Percentiles rank a stretch among this genome's conserved stretches.
Conservation (phyloP, 2,329 filamentous ascomycete species). For the Rhynchosporium agropyri region DNA sequence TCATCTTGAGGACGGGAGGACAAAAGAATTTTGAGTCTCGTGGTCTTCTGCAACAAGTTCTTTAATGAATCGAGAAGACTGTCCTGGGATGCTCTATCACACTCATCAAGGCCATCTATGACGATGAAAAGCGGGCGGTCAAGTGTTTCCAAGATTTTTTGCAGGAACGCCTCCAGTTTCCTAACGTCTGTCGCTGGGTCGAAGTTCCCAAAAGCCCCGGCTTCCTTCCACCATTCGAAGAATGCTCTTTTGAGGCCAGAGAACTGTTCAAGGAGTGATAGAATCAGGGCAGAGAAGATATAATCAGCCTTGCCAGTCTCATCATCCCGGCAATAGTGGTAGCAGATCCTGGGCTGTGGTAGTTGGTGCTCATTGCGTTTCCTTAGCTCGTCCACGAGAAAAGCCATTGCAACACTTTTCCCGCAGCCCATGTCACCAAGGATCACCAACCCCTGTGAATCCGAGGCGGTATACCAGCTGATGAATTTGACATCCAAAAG, state of each 20-base stretch:
- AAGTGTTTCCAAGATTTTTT: conserved; percentile 1
- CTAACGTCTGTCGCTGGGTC: conserved; percentile 7
- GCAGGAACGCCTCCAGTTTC: conserved; percentile 5
- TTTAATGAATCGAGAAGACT: conserved; percentile 2
- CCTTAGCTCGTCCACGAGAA: conserved; percentile 11
- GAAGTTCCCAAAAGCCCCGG: conserved; percentile 6
- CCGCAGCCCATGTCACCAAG: conserved; percentile 10
- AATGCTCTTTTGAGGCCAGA: conserved; percentile 11
- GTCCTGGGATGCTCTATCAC: conserved; percentile 2
- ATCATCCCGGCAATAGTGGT: conserved; percentile 13
- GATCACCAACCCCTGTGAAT: conserved; percentile 9
- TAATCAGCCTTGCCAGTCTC: conserved; percentile 10
- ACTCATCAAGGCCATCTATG: conserved; percentile 10
- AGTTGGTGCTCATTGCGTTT: conserved; percentile 8
- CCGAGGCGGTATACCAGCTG: conserved; percentile 9
- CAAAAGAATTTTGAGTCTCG: conserved; percentile 7
- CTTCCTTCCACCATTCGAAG: conserved; percentile 7
- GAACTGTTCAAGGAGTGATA: conserved; percentile 9
- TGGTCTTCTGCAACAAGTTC: conserved; percentile 1
- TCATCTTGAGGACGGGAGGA: conserved; percentile 9
- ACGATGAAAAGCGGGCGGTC: conserved; percentile 10
- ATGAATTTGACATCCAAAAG: conserved; percentile 6
- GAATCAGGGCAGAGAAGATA: conserved; percentile 2
- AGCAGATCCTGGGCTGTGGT: conserved; percentile 6
- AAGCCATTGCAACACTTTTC: conserved; percentile 11